Evolutionary conservation across 257 asterid species (phyloP).

Genomic region (Cynanchum wilfordii): DNA sequence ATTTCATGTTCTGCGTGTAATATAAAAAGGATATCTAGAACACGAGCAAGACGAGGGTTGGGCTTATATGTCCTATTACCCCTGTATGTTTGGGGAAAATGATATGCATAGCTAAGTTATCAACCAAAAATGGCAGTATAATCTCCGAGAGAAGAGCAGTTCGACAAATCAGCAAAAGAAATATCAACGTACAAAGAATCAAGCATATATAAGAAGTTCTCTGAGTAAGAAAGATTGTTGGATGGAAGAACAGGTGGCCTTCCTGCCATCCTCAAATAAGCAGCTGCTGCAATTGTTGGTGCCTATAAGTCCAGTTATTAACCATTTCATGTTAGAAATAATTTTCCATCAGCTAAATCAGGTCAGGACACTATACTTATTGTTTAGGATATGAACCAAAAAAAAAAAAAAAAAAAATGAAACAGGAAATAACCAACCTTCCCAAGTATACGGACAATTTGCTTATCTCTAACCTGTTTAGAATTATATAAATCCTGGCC

Average conservation of each 20-base stretch:
- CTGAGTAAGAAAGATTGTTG: slow-evolving; percentile 82
- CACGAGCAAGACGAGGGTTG: slow-evolving; percentile 96
- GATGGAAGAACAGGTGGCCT: slow-evolving; percentile 99
- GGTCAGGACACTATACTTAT: background rate
- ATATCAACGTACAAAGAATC: slow-evolving; percentile 74
- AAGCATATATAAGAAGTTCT: slow-evolving; percentile 97
- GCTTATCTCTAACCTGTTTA: slow-evolving; percentile 92
- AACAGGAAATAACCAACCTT: slow-evolving; percentile 54
- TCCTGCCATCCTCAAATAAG: slow-evolving; percentile 97
- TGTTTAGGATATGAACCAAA: slow-evolving; percentile 9
- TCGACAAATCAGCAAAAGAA: background rate
- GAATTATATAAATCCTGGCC: slow-evolving; percentile 84
- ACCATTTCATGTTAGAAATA: background rate
- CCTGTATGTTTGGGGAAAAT: slow-evolving; percentile 45
- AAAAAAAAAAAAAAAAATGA: background rate
- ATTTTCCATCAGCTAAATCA: background rate
- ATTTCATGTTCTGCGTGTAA: slow-evolving; percentile 98
- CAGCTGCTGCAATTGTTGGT: slow-evolving; percentile 98
- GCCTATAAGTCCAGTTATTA: slow-evolving; percentile 51
- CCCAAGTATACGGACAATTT: slow-evolving; percentile 89
- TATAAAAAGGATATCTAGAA: slow-evolving; percentile 85
- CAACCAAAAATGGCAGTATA: background rate
- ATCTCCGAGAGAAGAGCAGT: background rate
- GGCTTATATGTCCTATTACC: slow-evolving; percentile 90
- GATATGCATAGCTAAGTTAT: slow-evolving; percentile 4